Evolutionary conservation across 2,329 filamentous ascomycete genomes (phyloP), one percentile per base, ranked within the genome.

Genomic region (Rosellinia necatrix): DNA sequence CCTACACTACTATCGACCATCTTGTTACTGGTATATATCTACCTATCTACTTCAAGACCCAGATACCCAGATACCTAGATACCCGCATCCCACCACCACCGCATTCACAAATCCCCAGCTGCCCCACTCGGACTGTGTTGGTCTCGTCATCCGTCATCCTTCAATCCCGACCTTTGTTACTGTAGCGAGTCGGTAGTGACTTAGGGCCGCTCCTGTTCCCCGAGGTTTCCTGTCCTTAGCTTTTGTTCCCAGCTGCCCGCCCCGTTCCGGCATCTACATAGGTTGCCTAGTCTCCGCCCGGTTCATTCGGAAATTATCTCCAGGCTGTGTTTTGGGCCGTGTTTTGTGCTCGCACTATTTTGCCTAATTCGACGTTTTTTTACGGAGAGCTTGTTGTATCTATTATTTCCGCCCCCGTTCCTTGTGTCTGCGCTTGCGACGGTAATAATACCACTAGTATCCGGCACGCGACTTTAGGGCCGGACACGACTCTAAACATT

Each of bases 61-160:
- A n/a, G n/a, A n/a, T n/a, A n/a, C n/a, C n/a, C n/a, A n/a, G n/a
- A n/a, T n/a, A n/a, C n/a, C n/a, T n/a, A n/a, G n/a, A n/a, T n/a
- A n/a, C n/a, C n/a, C n/a, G n/a, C n/a, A n/a, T n/a, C n/a, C n/a
- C n/a, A n/a, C n/a, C n/a, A n/a, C n/a, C n/a, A n/a, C n/a, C n/a
- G n/a, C n/a, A n/a, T n/a, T n/a, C n/a, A n/a, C n/a, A n/a, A n/a
- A n/a, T n/a, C n/a, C 21, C 19, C 17, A 3, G 19, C 22, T 10
- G 48, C 56, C 56, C 56, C 56, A 56, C 56, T 47, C 24, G 2
- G 19, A n/a, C 34, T 51, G 56, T 52, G 35, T 51, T 29, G 32
- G n/a, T 19, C 56, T 35, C 52, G 56, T 59, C 56, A 59, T 55
- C 37, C 12, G n/a, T n/a, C n/a, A n/a, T 49, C 27, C 25, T 40